phyloP scores from a whole-genome alignment of 2,329 filamentous ascomycete genomes.

The Monilinia fructicola region DNA sequence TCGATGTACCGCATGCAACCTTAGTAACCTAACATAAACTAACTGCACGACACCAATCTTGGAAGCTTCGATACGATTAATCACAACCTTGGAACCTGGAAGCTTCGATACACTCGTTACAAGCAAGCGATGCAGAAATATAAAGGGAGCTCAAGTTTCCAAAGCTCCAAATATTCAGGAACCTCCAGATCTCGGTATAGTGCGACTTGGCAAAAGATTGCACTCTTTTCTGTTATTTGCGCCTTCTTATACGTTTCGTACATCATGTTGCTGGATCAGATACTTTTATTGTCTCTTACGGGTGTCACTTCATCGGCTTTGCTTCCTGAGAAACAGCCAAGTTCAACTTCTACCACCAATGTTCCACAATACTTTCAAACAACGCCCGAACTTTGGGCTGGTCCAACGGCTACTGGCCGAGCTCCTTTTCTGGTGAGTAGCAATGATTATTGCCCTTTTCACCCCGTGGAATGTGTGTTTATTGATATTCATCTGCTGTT shows the following conservation, averaged over 20 bases:
- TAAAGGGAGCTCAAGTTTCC: conserved; percentile 19
- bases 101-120: neutral
- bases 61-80: neutral
- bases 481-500: neutral
- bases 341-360: conserved; percentile 32
- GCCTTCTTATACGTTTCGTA: conserved; percentile 25
- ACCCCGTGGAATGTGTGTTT: too few relatives aligned
- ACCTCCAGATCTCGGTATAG: neutral
- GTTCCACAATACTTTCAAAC: conserved; percentile 66
- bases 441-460: too few relatives aligned
- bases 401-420: conserved; percentile 68
- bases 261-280: conserved; percentile 24
- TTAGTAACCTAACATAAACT: neutral
- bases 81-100: too few relatives aligned
- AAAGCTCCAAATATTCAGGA: neutral
- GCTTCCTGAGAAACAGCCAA: conserved; percentile 10
- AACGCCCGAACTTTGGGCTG: conserved; percentile 57
- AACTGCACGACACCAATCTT: neutral
- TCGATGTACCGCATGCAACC: too few relatives aligned
- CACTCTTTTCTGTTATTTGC: conserved; percentile 17
- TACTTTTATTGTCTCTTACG: conserved; percentile 19
- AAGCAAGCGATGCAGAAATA: conserved; percentile 18
- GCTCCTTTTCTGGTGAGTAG: conserved; percentile 58
- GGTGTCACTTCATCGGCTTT: conserved; percentile 12
- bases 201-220: conserved; percentile 14